A percentile compares a stretch with the other conserved stretches of the same genome.
phyloP scores from a whole-genome alignment of 2,329 filamentous ascomycete genomes.

The Berkeleyomyces basicola region DNA sequence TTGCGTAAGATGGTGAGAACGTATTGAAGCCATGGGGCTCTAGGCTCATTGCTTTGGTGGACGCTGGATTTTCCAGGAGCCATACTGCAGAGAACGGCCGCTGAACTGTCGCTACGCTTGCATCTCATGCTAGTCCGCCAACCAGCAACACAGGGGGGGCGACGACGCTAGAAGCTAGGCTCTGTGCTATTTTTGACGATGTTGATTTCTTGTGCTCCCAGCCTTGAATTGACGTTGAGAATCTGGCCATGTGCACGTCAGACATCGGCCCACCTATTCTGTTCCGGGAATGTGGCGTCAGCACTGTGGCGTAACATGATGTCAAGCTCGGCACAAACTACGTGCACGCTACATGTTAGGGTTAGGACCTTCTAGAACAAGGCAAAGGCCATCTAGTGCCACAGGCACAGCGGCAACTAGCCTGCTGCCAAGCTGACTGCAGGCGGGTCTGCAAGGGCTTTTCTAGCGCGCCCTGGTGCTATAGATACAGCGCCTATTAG shows the following conservation, averaged over 20 bases:
- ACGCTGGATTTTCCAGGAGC: too few relatives aligned
- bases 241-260: neutral
- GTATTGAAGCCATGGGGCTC: neutral
- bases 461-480: neutral
- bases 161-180: neutral
- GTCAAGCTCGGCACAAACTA: too few relatives aligned
- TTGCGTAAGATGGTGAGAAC: too few relatives aligned
- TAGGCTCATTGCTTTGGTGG: neutral
- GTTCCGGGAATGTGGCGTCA: neutral
- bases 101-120: too few relatives aligned
- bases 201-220: neutral
- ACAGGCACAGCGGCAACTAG: neutral
- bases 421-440: neutral
- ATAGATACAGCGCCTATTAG: neutral
- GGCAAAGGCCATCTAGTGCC: neutral
- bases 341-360: neutral
- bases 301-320: neutral
- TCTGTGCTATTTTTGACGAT: neutral
- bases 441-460: neutral
- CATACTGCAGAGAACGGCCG: too few relatives aligned
- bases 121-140: too few relatives aligned
- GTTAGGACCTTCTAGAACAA: neutral
- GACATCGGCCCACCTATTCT: neutral
- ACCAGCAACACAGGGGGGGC: too few relatives aligned
- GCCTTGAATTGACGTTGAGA: slow-evolving; percentile 1